Evolutionary conservation across 2,329 filamentous ascomycete genomes (phyloP).

Genomic region (Colletotrichum graminicola): DNA sequence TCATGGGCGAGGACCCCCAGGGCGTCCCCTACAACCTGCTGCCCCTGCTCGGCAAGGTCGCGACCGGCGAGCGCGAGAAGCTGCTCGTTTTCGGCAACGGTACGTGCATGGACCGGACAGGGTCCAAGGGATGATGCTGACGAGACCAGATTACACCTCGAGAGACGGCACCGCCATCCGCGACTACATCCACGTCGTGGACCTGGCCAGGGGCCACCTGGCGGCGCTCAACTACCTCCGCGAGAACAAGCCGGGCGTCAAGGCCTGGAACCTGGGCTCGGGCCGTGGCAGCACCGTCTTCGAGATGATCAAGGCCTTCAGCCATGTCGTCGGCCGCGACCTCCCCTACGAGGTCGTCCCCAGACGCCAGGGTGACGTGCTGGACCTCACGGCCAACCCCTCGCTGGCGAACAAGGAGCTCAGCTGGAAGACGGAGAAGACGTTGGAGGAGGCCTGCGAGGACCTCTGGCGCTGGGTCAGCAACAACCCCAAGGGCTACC

Average conservation of each 20-base stretch:
- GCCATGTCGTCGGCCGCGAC: constrained; percentile 84
- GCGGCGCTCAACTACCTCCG: constrained; percentile 92
- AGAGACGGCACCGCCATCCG: constrained; percentile 94
- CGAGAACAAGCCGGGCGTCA: constrained; percentile 85
- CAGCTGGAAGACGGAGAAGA: constrained; percentile 90
- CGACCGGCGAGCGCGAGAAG: constrained; percentile 94
- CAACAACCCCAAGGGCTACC: constrained; percentile 96
- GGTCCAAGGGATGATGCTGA: constrained; percentile 38
- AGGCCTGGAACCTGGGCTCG: constrained; percentile 96
- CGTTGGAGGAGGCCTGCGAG: constrained; percentile 91
- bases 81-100: constrained; percentile 94
- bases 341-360: constrained; percentile 88
- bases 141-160: constrained; percentile 81
- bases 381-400: constrained; percentile 95
- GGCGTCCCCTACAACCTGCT: constrained; percentile 96
- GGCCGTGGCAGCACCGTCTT: constrained; percentile 95
- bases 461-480: constrained; percentile 97
- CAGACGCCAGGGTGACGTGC: constrained; percentile 87
- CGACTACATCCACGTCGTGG: constrained; percentile 97
- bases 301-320: constrained; percentile 97
- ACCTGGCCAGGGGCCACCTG: constrained; percentile 87
- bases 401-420: constrained; percentile 89
- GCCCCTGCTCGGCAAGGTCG: constrained; percentile 93
- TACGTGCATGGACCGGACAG: constrained; percentile 57
- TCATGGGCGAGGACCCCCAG: constrained; percentile 98